Evolutionary conservation across 495 filamentous ascomycete species (phyloP).

Genomic region (Daldinia grandis): DNA sequence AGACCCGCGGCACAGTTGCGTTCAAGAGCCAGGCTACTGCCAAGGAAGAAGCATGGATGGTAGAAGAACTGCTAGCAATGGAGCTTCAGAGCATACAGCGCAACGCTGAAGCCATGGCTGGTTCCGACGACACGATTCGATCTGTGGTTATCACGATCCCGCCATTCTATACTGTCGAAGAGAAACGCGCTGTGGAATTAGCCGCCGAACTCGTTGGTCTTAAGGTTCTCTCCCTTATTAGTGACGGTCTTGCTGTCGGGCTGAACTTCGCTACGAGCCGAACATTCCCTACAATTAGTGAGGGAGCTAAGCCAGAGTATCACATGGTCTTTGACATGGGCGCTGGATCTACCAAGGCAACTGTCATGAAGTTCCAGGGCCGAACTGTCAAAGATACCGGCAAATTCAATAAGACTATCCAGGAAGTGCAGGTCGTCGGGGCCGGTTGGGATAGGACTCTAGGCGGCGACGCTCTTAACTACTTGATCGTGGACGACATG

Average conservation of each 20-base stretch:
- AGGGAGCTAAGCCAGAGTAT: conserved; percentile 88
- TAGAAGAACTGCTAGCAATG: conserved; percentile 97
- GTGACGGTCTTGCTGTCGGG: conserved; percentile 91
- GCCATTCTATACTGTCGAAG: conserved; percentile 87
- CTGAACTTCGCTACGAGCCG: conserved; percentile 93
- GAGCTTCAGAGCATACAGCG: conserved; percentile 86
- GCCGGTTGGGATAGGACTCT: conserved; percentile 88
- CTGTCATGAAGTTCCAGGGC: conserved; percentile 88
- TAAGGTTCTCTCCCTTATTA: conserved; percentile 82
- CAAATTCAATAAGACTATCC: conserved; percentile 94
- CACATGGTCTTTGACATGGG: conserved; percentile 98
- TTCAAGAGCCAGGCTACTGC: conserved; percentile 73
- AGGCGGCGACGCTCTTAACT: conserved; percentile 89
- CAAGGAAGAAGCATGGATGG: conserved; percentile 75
- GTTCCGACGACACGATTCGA: conserved; percentile 74
- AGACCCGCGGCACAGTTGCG: conserved; percentile 73
- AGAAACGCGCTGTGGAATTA: conserved; percentile 81
- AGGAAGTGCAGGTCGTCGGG: conserved; percentile 89
- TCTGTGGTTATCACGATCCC: conserved; percentile 92
- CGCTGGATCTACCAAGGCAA: conserved; percentile 96
- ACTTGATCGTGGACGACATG: conserved; percentile 88
- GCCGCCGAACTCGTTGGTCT: conserved; percentile 89
- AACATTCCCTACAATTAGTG: conserved; percentile 82
- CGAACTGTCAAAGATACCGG: conserved; percentile 90
- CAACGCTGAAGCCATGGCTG: conserved; percentile 87